Evolutionary conservation across 371 early-diverging fungal species (phyloP), one percentile per base, ranked within the genome.

Genomic region (Capillidium rhysosporum): DNA sequence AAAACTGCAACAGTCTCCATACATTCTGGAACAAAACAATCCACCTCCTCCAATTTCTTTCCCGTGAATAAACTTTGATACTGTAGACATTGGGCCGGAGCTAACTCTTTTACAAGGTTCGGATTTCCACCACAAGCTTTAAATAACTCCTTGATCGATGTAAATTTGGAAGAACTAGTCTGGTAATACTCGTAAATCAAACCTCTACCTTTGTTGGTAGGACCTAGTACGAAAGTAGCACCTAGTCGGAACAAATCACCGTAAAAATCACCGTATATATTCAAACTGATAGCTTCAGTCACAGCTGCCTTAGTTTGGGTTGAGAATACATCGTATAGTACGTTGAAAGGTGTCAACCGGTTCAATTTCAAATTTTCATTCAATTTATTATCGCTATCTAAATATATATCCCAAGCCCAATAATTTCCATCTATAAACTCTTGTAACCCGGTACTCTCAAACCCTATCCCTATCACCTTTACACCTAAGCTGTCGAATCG

Each of bases 161-260:
- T 26, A 29, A 24, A 47, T 2, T n/a, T 30, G 9, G 47, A 20
- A 29, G 30, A 10, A 16, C 29, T 4, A 24, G 51, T 40, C 39
- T 51, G 51, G 7, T 31, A 31, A 51, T 51, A 51, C 39, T 51
- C 40, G 39, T 51, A 51, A 9, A 51, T 1, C 23, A 51, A 34
- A 24, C 51, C 51, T 1, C 23, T 34, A 7, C 38, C 38, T 38
- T 38, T 38, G 7, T 38, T 38, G 14, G 14, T 14, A n/a, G n/a
- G n/a, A n/a, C n/a, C n/a, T n/a, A n/a, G n/a, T 9, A 38, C 14
- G 14, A 38, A 38, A 38, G 38, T 38, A 38, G 9, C 38, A 14
- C 38, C 38, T 38, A 38, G 14, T 38, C 14, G 38, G 14, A 38
- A 38, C 14, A 7, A 7, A 38, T 38, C 38, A 7, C 38, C 38